Evolutionary conservation across 2,329 filamentous ascomycete species (phyloP).

Genomic region (Colletotrichum musicola): DNA sequence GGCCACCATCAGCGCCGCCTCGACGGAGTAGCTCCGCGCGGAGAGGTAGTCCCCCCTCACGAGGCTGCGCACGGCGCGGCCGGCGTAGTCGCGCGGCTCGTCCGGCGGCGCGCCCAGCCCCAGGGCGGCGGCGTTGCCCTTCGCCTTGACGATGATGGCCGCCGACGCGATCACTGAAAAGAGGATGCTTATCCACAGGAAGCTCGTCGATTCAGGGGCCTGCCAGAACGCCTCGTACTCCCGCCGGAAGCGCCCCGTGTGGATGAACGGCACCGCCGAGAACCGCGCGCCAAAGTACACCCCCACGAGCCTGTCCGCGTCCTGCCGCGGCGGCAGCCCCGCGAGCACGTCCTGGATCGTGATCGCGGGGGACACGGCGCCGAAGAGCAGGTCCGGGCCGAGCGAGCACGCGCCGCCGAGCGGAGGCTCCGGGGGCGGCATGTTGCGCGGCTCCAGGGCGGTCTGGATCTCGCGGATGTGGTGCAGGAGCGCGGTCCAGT

Average conservation of each 20-base stretch:
- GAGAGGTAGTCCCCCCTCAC: constrained; percentile 61
- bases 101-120: constrained; percentile 41
- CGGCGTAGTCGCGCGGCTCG: constrained; percentile 49
- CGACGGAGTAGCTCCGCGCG: constrained; percentile 60
- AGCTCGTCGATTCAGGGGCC: constrained; percentile 52
- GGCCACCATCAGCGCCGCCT: constrained; percentile 61
- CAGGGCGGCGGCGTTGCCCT: constrained; percentile 44
- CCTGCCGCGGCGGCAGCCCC: constrained; percentile 51
- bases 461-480: constrained; percentile 57
- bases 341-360: constrained; percentile 48
- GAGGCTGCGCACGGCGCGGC: constrained; percentile 60
- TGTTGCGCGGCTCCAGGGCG: constrained; percentile 44
- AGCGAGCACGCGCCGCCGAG: constrained; percentile 40
- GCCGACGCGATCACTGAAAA: constrained; percentile 61
- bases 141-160: constrained; percentile 50
- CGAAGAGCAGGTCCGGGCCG: constrained; percentile 51
- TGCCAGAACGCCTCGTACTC: constrained; percentile 63
- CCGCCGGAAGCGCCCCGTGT: constrained; percentile 59
- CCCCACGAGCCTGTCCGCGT: constrained; percentile 52
- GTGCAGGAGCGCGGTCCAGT: constrained; percentile 57
- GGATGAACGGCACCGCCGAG: constrained; percentile 53
- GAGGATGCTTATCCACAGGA: constrained; percentile 65
- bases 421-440: constrained; percentile 1
- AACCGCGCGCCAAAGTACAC: constrained; percentile 56
- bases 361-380: constrained; percentile 42